Evolutionary conservation across 2,329 filamentous ascomycete genomes (phyloP).

Genomic region (Mollisiaceae sp.): DNA sequence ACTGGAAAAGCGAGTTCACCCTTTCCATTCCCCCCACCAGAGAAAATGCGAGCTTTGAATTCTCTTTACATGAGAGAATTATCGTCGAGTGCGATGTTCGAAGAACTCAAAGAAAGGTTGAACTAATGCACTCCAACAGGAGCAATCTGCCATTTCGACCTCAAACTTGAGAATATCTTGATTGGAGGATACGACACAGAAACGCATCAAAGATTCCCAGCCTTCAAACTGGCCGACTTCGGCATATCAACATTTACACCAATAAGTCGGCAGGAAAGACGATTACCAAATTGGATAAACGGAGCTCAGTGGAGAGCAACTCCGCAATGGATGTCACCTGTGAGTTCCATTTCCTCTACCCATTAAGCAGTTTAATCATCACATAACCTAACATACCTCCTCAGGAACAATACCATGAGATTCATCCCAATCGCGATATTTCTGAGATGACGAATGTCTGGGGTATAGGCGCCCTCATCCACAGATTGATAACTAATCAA

Average conservation of each 20-base stretch:
- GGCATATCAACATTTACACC: background rate
- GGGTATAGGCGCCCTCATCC: background rate
- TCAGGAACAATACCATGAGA: background rate
- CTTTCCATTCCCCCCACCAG: background rate
- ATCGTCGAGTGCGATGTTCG: background rate
- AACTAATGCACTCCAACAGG: background rate
- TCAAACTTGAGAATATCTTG: conserved; percentile 5
- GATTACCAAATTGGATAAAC: background rate
- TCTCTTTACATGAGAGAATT: background rate
- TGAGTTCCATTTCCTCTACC: background rate
- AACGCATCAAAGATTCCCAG: background rate
- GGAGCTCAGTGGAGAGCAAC: background rate
- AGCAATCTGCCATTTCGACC: conserved; percentile 6
- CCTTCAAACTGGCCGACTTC: background rate
- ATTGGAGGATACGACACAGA: background rate
- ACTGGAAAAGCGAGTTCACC: background rate
- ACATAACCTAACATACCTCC: background rate
- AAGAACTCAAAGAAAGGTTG: background rate
- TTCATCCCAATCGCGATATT: background rate
- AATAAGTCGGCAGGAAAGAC: background rate
- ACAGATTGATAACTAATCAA: background rate
- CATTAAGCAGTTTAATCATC: background rate
- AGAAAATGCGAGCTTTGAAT: background rate
- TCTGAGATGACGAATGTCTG: background rate
- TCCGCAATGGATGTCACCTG: background rate